Conservation (phyloP, 2,329 filamentous ascomycete species). For the Xylaria arbuscula region DNA sequence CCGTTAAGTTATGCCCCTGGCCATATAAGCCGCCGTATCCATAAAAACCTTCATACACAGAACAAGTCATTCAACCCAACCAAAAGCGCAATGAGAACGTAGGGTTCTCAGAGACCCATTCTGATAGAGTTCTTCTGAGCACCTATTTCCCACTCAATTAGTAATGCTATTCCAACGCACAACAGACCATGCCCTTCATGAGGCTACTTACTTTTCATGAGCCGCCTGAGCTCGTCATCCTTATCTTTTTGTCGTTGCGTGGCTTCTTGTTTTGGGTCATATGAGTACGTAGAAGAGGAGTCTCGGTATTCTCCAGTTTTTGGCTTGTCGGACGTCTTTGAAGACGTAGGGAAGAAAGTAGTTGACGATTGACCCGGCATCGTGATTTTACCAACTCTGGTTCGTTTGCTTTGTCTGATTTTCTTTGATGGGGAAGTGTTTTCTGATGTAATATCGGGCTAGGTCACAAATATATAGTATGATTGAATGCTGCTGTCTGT, state of each 20-base stretch:
- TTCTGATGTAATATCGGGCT: not conserved
- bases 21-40: not conserved
- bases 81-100: too few relatives aligned
- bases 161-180: not conserved
- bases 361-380: slow-evolving; percentile 32
- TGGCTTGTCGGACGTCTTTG: slow-evolving; percentile 20
- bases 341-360: slow-evolving; percentile 18
- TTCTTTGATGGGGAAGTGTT: not conserved
- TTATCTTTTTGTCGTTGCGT: slow-evolving; percentile 21
- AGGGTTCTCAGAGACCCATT: slow-evolving; percentile 26
- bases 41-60: not conserved
- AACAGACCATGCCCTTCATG: not conserved
- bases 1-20: not conserved
- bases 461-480: not conserved
- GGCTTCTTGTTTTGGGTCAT: slow-evolving; percentile 28
- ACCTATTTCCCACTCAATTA: slow-evolving; percentile 27
- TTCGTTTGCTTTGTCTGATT: not conserved
- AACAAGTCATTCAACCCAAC: not conserved
- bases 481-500: slow-evolving; percentile 8
- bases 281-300: slow-evolving; percentile 40
- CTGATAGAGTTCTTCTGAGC: slow-evolving; percentile 36
- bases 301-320: slow-evolving; percentile 22
- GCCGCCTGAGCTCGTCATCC: slow-evolving; percentile 25
- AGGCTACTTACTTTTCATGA: slow-evolving; percentile 29
- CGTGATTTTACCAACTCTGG: slow-evolving; percentile 13